Base-by-base conservation (phyloP, 1,284 basidiomycete species). In the Pascua guehoae region DNA sequence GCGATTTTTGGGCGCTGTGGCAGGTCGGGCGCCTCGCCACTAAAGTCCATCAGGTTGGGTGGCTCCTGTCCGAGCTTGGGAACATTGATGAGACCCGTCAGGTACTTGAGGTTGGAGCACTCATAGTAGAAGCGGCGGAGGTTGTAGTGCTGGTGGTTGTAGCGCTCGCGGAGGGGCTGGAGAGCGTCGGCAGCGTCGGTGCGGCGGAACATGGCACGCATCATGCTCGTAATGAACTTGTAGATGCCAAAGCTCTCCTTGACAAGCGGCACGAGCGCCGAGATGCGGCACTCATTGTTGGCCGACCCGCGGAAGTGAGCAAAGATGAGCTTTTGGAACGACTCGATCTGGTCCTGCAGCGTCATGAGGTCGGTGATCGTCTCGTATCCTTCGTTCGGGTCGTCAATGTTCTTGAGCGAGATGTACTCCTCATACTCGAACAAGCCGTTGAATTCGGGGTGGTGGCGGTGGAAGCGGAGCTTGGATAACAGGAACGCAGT, bases 211-310 rank as follows among this genome's bases (percentile, higher is more conserved):
- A 97, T 91, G 1, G 93, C 93, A 46, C 93, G 83, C 72, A 97
- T 80, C 93, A 97, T 97, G 78, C 89, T 92, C 4, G 93, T 97
- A 73, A 96, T 93, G 77, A 97, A 97, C 54, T 91, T 84, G 78
- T 97, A 97, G 62, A 97, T 97, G 43, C 93, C 93, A 85, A 93
- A 97, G 65, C 89, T 92, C 78, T 97, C 93, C 79, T 97, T 96
- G 56, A 97, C 93, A 15, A 95, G 83, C 32, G 93, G 93, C 0
- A 97, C 93, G 45, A 97, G 80, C 1, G 93, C 83, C 42, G 92
- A 92, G 59, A 97, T 97, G 40, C 91, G 87, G 75, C 93, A 95
- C 78, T 97, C 93, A 65, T 97, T 97, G 74, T 94, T 96, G 49
- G 85, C 82, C 16, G 91, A 91, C 61, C 88, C 85, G 55, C 87